Evolutionary conservation across 1,139 yeast species (phyloP), one percentile per base, ranked within the genome.

Genomic region (Pneumocystis wakefieldiae): DNA sequence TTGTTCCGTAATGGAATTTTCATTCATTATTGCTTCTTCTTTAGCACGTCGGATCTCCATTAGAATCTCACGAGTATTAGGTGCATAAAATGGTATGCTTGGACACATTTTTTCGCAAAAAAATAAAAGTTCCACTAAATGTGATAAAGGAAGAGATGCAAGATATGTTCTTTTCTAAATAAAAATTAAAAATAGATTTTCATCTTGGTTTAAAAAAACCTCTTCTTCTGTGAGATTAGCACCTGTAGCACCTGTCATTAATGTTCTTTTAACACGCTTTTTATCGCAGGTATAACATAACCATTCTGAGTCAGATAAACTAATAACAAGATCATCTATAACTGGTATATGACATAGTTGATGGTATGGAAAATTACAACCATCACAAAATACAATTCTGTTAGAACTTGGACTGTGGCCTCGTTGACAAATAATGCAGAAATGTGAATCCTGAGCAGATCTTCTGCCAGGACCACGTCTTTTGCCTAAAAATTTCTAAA

Each of bases 271-370:
- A 3, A 73, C 68, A 8, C 75, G 69, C 63, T 74, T 73, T 12
- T 73, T 72, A 64, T 73, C 75, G 64, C 80, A 77, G 59, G 74
- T 74, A 61, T 70, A 70, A 67, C 80, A 77, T 67, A 74, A 76
- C 79, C 79, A 77, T 67, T 75, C 76, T 3, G 78, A 77, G 62
- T 76, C 79, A 0, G 77, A 75, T n/a, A 76, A 75, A 57, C 75
- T 78, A 6, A 77, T 76, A 24, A 74, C 75, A n/a, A 76, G 70
- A 17, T 77, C 68, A 62, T 76, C 79, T 41, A 77, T 75, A 12
- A 73, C 74, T 17, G 79, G 79, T n/a, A 70, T 70, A 68, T 77
- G 79, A 66, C 79, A 76, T 24, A 76, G 70, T 65, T 77, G 78
- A 63, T 76, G 79, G 66, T 74, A 76, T 0, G 79, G 78, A 7